These are phyloP conservation scores for Fusarium sublunatum DNA, from an alignment of 2,329 filamentous ascomycete species.

Conservation along the genomic window DNA sequence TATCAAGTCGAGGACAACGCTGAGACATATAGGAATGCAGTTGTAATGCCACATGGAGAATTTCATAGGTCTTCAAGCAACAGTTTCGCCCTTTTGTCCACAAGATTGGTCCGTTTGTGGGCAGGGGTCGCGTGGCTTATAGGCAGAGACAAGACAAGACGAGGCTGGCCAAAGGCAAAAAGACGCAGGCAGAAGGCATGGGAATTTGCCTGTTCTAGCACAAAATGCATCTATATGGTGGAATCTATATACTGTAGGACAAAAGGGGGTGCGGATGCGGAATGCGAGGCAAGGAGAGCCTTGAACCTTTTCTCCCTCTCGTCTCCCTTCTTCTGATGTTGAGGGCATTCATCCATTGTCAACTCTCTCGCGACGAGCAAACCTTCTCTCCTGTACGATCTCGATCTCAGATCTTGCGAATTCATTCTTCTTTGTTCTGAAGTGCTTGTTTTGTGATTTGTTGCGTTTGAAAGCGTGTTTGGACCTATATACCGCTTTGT, in stretches of 20 bases:
- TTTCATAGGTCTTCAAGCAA: constrained; percentile 4
- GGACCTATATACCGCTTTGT: constrained; percentile 13
- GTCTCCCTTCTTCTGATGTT: constrained; percentile 16
- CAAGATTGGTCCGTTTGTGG: constrained; percentile 21
- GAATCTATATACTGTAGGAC: constrained; percentile 17
- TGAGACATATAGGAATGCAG: constrained; percentile 37
- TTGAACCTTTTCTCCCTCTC: constrained; percentile 12
- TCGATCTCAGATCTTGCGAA: not conserved
- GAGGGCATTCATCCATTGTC: constrained; percentile 7
- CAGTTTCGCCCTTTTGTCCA: not conserved
- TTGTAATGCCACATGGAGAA: constrained; percentile 12
- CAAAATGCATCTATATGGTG: constrained; percentile 14
- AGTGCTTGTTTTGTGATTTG: constrained; percentile 13
- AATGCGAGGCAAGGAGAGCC: constrained; percentile 18
- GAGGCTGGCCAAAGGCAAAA: constrained; percentile 16
- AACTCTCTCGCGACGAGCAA: constrained; percentile 12
- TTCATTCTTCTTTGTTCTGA: constrained; percentile 19
- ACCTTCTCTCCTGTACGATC: constrained; percentile 10
- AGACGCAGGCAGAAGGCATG: constrained; percentile 13
- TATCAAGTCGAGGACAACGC: constrained; percentile 8
- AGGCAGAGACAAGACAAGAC: constrained; percentile 33
- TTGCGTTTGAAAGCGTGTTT: constrained; percentile 3
- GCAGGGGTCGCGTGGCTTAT: constrained; percentile 34
- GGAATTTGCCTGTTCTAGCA: constrained; percentile 14
- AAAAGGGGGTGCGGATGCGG: constrained; percentile 18